Base-by-base conservation (phyloP, 352 stramenopile species). In the Hyaloperonospora brassicae region DNA sequence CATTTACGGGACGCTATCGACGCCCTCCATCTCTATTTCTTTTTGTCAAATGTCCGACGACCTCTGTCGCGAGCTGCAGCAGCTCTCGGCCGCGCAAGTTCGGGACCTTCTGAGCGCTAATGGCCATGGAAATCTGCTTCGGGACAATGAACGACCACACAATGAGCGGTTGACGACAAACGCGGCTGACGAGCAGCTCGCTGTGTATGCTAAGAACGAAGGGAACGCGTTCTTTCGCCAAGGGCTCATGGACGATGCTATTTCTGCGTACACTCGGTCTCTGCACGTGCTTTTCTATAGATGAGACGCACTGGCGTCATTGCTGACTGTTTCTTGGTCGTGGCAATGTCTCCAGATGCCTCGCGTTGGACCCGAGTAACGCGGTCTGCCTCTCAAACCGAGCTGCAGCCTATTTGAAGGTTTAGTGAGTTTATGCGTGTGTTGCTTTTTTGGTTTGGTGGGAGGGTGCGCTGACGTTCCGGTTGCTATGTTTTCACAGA, bases 381-480 rank as follows among this genome's bases (percentile, higher is more conserved):
- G 66, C 70, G 14, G 44, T 78, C 45, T 72, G 65, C 10, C 65
- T 76, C n/a, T 85, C 76, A n/a, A 89, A 89, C 50, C 67, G 79
- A 57, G 79, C 79, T 31, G 76, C 76, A 22, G 74, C 73, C 7
- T 71, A 76, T 34, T 55, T 89, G 13, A 86, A 89, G 64, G 78
- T 84, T 39, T 8, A 23, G 12, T 22, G 2, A 9, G 9, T 48
- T 10, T 25, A 47, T 8, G 10, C 30, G 17, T 17, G 17, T 17
- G 17, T 17, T 17, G 17, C 40, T 17, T 22, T 35, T 27, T 23
- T 52, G 12, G 13, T 25, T 1, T 11, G 10, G 25, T 8, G 27
- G n/a, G 6, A 12, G 13, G 12, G 8, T 45, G 14, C 21, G 12
- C 5, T n/a, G 12, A 45, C 7, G 23, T 12, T 45, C 21, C 41